A percentile compares a stretch with the other conserved stretches of the same genome.
phyloP scores from a whole-genome alignment of 2,329 filamentous ascomycete species.

The Phoma herbarum region DNA sequence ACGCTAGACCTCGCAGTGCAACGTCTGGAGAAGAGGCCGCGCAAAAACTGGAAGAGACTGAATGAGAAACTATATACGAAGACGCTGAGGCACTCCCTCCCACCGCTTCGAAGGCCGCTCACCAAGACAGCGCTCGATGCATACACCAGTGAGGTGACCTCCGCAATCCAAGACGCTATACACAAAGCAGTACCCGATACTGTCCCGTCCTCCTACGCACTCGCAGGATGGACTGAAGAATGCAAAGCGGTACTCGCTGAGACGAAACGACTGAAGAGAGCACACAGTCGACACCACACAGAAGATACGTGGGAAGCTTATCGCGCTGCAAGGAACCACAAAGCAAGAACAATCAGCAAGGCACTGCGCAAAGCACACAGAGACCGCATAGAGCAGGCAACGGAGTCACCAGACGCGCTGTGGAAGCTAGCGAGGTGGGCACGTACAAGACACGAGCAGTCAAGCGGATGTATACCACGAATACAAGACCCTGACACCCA shows the following conservation, averaged over 20 bases:
- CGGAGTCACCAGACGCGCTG: not conserved
- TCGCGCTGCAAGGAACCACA: too few relatives aligned
- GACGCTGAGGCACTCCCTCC: not conserved
- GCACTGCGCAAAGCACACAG: too few relatives aligned
- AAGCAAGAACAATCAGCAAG: too few relatives aligned
- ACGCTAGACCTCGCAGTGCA: too few relatives aligned
- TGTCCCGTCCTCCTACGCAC: not conserved
- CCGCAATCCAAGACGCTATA: not conserved
- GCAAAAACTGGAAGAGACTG: not conserved
- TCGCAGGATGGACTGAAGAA: not conserved
- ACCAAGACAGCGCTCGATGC: not conserved
- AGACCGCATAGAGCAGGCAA: not conserved
- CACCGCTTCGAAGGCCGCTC: not conserved
- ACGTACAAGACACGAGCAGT: not conserved
- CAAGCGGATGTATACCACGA: not conserved
- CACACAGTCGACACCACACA: not conserved
- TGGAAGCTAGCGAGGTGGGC: not conserved
- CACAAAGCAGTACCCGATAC: not conserved
- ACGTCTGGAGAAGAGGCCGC: too few relatives aligned
- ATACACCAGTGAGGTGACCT: not conserved
- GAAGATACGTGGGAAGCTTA: too few relatives aligned
- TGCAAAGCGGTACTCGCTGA: not conserved
- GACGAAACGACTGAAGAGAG: not conserved
- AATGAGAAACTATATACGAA: not conserved
- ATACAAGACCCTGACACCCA: not conserved